Conservation (phyloP, 371 early-diverging fungal genomes). For the Mycotypha africana region DNA sequence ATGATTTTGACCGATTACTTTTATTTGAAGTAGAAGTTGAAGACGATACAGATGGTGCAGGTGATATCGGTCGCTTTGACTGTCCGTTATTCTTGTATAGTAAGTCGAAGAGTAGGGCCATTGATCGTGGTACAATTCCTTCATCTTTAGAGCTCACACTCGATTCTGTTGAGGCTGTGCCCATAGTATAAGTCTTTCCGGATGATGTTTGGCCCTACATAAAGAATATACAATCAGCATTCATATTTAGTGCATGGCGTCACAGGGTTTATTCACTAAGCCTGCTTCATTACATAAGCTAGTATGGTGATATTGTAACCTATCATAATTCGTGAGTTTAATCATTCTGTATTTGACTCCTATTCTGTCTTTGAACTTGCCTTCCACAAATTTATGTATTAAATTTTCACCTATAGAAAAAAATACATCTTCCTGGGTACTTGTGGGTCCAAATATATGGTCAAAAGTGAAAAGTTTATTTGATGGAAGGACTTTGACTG, state of each 20-base stretch:
- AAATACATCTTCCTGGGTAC: slow-evolving; percentile 37
- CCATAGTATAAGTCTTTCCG: slow-evolving; percentile 99
- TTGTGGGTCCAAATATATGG: slow-evolving; percentile 39
- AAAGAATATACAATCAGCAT: too few relatives aligned
- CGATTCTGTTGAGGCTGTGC: slow-evolving; percentile 75
- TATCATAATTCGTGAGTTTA: slow-evolving; percentile 3
- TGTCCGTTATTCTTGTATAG: slow-evolving; percentile 26
- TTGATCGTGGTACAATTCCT: slow-evolving; percentile 91
- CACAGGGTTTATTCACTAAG: too few relatives aligned
- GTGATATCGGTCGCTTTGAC: too few relatives aligned
- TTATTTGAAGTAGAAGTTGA: slow-evolving; percentile 17
- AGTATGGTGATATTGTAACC: slow-evolving; percentile 95
- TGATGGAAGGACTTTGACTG: slow-evolving; percentile 37
- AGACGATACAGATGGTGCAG: slow-evolving; percentile 9
- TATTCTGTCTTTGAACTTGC: slow-evolving; percentile 7
- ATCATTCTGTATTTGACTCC: too few relatives aligned
- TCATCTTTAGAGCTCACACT: slow-evolving; percentile 45
- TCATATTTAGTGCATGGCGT: not conserved
- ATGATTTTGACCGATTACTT: not conserved
- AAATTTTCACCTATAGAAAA: slow-evolving; percentile 26
- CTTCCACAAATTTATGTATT: slow-evolving; percentile 43
- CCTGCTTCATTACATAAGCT: slow-evolving; percentile 80
- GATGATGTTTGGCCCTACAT: slow-evolving; percentile 90
- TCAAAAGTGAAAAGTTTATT: slow-evolving; percentile 43
- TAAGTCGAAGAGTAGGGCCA: slow-evolving; percentile 71